These are phyloP conservation scores for Rhodotorula sp. DNA, from an alignment of 1,284 basidiomycete genomes.

Conservation along the genomic window DNA sequence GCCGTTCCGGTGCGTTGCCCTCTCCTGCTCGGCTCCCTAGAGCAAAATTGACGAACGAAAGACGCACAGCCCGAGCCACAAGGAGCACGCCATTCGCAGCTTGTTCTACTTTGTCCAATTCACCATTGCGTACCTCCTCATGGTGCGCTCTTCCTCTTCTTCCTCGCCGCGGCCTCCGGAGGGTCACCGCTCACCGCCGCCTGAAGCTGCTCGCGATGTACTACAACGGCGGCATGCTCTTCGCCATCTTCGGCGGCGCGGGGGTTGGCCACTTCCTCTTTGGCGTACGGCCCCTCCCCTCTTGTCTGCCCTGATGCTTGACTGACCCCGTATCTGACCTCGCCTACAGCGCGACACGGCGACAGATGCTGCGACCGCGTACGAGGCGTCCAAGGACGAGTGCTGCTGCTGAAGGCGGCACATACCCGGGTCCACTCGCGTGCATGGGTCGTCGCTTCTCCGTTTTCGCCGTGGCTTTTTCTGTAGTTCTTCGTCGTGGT, in stretches of 20 bases:
- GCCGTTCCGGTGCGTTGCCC: conserved; percentile 28
- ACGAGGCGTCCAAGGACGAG: conserved; percentile 16
- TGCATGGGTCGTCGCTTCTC: background rate
- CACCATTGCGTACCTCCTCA: conserved; percentile 49
- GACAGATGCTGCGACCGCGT: background rate
- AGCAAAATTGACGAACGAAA: background rate
- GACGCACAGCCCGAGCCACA: conserved; percentile 44
- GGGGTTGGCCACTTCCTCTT: conserved; percentile 28
- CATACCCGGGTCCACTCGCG: background rate
- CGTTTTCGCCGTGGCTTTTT: background rate
- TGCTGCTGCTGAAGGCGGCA: conserved; percentile 27
- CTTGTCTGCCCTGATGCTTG: background rate
- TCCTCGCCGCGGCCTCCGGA: background rate
- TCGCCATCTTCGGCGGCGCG: conserved; percentile 28
- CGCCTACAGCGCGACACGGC: conserved; percentile 28
- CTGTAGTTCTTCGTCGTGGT: background rate
- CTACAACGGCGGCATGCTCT: conserved; percentile 49
- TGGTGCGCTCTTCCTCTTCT: conserved; percentile 15
- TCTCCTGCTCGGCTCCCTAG: background rate
- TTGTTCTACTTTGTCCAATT: conserved; percentile 52
- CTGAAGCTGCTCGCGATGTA: conserved; percentile 51
- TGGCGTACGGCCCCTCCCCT: conserved; percentile 15
- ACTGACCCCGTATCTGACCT: too few species aligned
- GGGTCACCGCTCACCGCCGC: background rate
- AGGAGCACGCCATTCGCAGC: conserved; percentile 51